Conservation (phyloP, 2,329 filamentous ascomycete genomes). For the Ambrosiella beaveri region DNA sequence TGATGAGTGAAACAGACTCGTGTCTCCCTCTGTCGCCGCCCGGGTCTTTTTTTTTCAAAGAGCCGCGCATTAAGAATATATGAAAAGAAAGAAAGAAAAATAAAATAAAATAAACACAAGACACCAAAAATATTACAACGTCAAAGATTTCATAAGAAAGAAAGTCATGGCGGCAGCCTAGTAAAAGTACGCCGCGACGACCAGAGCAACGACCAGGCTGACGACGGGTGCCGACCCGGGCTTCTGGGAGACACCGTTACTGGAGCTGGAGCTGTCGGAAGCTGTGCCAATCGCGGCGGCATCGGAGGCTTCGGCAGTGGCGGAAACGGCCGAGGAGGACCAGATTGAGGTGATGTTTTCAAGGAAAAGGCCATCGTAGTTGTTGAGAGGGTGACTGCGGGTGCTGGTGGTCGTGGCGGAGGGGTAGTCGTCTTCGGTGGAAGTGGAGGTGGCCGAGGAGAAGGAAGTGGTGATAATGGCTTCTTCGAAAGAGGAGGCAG, state of each 20-base stretch:
- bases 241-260: constrained; percentile 26
- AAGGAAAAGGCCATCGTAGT: constrained; percentile 33
- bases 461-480: constrained; percentile 12
- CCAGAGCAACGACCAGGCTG: constrained; percentile 37
- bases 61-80: background rate
- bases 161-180: constrained; percentile 16
- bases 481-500: constrained; percentile 12
- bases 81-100: background rate
- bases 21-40: background rate
- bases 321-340: background rate
- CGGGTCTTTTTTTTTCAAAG: background rate
- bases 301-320: constrained; percentile 7
- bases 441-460: background rate
- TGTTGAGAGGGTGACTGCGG: constrained; percentile 15
- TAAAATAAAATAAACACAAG: constrained; percentile 12
- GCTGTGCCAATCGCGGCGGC: background rate
- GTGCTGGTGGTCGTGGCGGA: constrained; percentile 1
- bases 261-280: constrained; percentile 10
- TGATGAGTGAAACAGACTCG: background rate
- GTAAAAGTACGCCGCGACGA: constrained; percentile 34
- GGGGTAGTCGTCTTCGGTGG: constrained; percentile 1
- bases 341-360: constrained; percentile 27
- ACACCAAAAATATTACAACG: background rate
- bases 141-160: background rate
- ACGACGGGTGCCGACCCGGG: constrained; percentile 23